Evolutionary conservation across 164 flowering plant species (phyloP), one percentile per base, ranked within the genome.

Genomic region (Magnolia sinica): DNA sequence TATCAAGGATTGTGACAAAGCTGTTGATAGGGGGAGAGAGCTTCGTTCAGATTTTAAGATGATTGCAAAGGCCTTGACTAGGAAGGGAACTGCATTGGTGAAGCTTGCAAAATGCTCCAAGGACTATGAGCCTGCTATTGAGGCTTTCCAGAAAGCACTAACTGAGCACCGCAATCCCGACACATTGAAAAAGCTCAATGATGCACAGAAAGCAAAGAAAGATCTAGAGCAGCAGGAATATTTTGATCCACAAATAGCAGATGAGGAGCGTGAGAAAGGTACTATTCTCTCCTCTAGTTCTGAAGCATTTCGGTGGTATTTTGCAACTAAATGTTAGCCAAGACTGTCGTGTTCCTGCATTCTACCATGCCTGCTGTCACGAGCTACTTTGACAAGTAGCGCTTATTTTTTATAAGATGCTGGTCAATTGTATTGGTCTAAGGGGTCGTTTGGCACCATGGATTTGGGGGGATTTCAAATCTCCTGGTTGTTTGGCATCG

Each of bases 231-330:
- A 96, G 66, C 95, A 89, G 75, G 99, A 96, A 80, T 92, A 90
- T 69, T 93, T 87, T 85, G 92, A 92, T 79, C 98, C 99, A 3
- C 80, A 87, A 61, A 20, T 91, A 50, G 98, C 98, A 59, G 97
- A 94, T 70, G 97, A 92, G 79, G 99, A 96, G 87, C 95, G 98
- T 73, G 99, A 94, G 84, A 96, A 94, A 91, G 98, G 99, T 94
- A 85, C 45, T 18, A 14, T 50, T 45, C 9, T 73, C 31, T 63
- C 27, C 13, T 27, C 2, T 27, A 50, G 8, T 55, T 55, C 45
- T 37, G 45, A 37, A 37, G 7, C 45, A 37, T 37, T 37, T 37
- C 4, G 45, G 45, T 37, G 45, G 45, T 37, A 37, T 37, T 37
- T 37, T 37, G 45, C 45, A 37, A 3, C 7, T 4, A 37, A 37